A percentile compares a stretch with the other conserved stretches of the same genome.
Conservation (phyloP, 305 asterid species). For the Andrographis paniculata region DNA sequence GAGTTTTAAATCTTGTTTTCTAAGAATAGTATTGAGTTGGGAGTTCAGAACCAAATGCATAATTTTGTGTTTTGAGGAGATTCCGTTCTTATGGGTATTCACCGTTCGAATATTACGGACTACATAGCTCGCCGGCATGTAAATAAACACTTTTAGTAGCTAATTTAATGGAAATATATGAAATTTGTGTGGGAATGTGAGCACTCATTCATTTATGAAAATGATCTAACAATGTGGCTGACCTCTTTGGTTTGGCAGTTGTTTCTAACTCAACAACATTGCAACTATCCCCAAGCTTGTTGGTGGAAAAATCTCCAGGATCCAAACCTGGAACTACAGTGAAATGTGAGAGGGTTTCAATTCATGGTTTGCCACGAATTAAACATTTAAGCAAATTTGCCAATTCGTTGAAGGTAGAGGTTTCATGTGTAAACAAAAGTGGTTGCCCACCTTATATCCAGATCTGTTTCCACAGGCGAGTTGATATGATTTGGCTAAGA, state of each 20-base stretch:
- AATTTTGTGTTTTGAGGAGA: background rate
- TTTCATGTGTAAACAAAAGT: conserved; percentile 34
- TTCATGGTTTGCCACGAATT: conserved; percentile 63
- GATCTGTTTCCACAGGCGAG: conserved; percentile 90
- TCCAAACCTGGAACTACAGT: conserved; percentile 62
- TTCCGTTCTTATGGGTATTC: too few species aligned
- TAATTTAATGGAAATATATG: too few species aligned
- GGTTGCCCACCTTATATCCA: conserved; percentile 39
- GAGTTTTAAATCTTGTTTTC: conserved; percentile 1
- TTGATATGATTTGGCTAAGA: conserved; percentile 15
- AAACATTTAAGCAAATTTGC: conserved; percentile 52
- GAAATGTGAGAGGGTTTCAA: conserved; percentile 57
- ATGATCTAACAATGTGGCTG: conserved; percentile 2
- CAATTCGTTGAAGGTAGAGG: conserved; percentile 54
- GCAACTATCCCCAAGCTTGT: conserved; percentile 45
- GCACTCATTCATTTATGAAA: background rate
- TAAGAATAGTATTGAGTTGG: too few species aligned
- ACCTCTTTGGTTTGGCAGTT: conserved; percentile 37
- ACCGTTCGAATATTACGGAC: too few species aligned
- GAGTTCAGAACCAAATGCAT: background rate
- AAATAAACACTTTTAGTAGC: too few species aligned
- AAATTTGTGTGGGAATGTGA: too few species aligned
- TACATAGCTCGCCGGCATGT: too few species aligned
- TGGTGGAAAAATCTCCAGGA: conserved; percentile 70
- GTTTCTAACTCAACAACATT: conserved; percentile 34